phyloP scores from a whole-genome alignment of 192 early-diverging fungal species.

The Coemansia sp. region DNA sequence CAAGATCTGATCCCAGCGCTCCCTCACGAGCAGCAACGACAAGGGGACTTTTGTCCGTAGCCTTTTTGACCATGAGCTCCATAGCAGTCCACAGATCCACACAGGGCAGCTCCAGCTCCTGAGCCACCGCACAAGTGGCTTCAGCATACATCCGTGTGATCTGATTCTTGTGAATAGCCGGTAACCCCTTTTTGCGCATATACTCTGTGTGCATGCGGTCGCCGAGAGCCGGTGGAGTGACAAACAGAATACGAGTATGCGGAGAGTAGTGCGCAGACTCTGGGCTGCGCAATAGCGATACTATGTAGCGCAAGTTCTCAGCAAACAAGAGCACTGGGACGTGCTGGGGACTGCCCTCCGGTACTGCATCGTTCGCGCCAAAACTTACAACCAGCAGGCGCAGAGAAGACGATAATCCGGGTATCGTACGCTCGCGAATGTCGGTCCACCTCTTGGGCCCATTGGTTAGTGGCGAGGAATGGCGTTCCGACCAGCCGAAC shows the following conservation, averaged over 20 bases:
- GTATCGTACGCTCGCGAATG: background rate
- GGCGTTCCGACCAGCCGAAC: conserved; percentile 3
- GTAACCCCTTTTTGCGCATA: conserved; percentile 28
- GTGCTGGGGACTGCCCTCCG: conserved; percentile 58
- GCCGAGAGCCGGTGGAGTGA: conserved; percentile 74
- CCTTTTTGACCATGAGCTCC: conserved; percentile 44
- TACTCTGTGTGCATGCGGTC: conserved; percentile 55
- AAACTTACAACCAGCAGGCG: conserved; percentile 73
- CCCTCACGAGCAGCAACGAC: background rate
- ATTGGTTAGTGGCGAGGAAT: background rate
- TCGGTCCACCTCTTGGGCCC: background rate
- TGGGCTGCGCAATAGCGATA: conserved; percentile 60
- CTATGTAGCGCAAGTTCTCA: conserved; percentile 64
- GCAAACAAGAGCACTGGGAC: conserved; percentile 66
- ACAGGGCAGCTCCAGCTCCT: conserved; percentile 27
- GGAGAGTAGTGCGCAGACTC: conserved; percentile 63
- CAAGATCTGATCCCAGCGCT: background rate
- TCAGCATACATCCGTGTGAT: conserved; percentile 62
- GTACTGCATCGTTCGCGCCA: conserved; percentile 81
- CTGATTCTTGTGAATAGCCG: conserved; percentile 43
- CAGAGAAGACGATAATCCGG: conserved; percentile 35
- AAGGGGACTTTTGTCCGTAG: conserved; percentile 16
- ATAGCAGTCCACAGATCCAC: conserved; percentile 50
- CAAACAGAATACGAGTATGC: conserved; percentile 64
- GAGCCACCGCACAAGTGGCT: conserved; percentile 47